Conservation (phyloP, 1,139 yeast genomes). For the Taphrina flavorubra region DNA sequence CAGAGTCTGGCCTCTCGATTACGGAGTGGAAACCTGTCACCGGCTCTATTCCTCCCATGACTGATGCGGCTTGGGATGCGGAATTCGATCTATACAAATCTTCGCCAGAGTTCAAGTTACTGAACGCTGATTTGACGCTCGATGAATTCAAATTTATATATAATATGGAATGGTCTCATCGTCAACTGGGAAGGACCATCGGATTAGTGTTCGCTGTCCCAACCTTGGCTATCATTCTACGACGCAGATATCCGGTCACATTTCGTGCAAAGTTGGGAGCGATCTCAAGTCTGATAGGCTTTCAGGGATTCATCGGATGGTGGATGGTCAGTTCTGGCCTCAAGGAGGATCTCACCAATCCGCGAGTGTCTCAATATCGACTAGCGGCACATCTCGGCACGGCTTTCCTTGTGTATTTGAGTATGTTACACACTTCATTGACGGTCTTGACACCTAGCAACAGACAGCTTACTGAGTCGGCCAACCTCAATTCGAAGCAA, state of each 20-base stretch:
- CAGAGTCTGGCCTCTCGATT: slow-evolving; percentile 93
- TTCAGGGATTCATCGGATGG: slow-evolving; percentile 98
- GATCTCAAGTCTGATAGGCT: slow-evolving; percentile 76
- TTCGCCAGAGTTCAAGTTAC: slow-evolving; percentile 88
- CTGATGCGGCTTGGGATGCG: slow-evolving; percentile 76
- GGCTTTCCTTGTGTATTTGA: slow-evolving; percentile 84
- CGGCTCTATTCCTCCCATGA: slow-evolving; percentile 87
- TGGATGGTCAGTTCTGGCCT: slow-evolving; percentile 99
- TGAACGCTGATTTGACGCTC: slow-evolving; percentile 79
- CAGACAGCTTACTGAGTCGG: neutral
- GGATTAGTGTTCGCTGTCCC: slow-evolving; percentile 85
- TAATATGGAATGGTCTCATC: slow-evolving; percentile 97
- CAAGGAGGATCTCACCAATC: slow-evolving; percentile 77
- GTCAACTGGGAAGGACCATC: slow-evolving; percentile 88
- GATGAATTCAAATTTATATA: slow-evolving; percentile 95
- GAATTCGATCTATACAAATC: slow-evolving; percentile 81
- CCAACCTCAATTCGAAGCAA: neutral
- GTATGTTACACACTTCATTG: slow-evolving; percentile 88
- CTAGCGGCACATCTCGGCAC: slow-evolving; percentile 93
- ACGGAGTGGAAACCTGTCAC: slow-evolving; percentile 99
- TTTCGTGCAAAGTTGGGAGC: slow-evolving; percentile 61
- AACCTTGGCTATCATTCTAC: slow-evolving; percentile 80
- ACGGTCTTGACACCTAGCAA: slow-evolving; percentile 59
- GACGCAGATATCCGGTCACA: slow-evolving; percentile 51
- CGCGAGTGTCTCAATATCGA: slow-evolving; percentile 95